Evolutionary conservation across 768 basidiomycete genomes (phyloP), one percentile per base, ranked within the genome.

Genomic region (Rossbeevera mucosa): DNA sequence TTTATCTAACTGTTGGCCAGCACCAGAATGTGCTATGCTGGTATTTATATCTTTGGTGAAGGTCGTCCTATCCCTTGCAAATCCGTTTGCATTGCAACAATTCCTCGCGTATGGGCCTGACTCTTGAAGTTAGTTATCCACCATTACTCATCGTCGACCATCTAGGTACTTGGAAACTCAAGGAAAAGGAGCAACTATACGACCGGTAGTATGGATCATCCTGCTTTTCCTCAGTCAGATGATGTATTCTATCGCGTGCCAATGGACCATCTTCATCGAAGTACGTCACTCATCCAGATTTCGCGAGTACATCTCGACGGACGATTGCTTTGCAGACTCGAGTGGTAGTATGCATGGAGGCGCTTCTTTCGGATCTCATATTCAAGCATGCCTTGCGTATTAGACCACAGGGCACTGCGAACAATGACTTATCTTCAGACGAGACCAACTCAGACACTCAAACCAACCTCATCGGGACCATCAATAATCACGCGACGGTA

Each of bases 401-500:
- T 38, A 76, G 85, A 28, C 55, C 48, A 3, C 51, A 28, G 18
- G 51, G 47, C 2, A 28, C 7, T 31, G 56, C 14, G 55, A 48
- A n/a, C 48, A 16, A 53, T 26, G 26, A 59, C 4, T 20, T 8
- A 11, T 41, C 40, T 14, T 22, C 18, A 22, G 50, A 52, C 20
- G 38, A n/a, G 21, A 44, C 44, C 46, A 28, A 58, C 44, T 47
- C 25, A 18, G 45, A n/a, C 14, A 64, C 18, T 38, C 36, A 38
- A 12, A 38, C 68, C 7, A 82, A 84, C 61, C 67, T 88, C n/a
- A 77, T 82, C 24, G 88, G 89, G 12, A 85, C 80, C 62, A 83
- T 91, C 62, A 90, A 86, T 65, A 90, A 88, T 48, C 68, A 89
- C 7, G 77, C 88, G 33, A 82, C 86, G 5, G 81, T 83, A 26